Evolutionary conservation across 768 basidiomycete genomes (phyloP).

Genomic region (Pulveroboletus sp.): DNA sequence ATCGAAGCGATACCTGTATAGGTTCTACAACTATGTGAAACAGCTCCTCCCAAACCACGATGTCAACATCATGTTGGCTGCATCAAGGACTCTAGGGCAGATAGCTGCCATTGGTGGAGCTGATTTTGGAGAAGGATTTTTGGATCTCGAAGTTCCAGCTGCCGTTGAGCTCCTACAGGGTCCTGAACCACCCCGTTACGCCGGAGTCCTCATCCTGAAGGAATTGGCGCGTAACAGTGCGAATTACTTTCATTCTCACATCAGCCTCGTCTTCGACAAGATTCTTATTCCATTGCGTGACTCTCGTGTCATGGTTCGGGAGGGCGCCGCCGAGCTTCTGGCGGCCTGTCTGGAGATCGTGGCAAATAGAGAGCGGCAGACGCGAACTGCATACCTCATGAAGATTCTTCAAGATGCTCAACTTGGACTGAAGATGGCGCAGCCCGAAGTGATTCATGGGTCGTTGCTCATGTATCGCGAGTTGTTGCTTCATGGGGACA

Average conservation of each 20-base stretch:
- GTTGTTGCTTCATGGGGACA: conserved; percentile 87
- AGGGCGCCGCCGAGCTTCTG: conserved; percentile 91
- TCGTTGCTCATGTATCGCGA: conserved; percentile 89
- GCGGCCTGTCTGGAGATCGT: conserved; percentile 91
- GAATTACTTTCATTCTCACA: conserved; percentile 82
- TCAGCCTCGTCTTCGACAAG: conserved; percentile 85
- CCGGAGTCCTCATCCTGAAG: conserved; percentile 90
- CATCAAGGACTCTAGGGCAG: conserved; percentile 86
- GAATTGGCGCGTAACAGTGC: conserved; percentile 90
- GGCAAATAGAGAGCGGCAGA: conserved; percentile 63
- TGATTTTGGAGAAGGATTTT: conserved; percentile 82
- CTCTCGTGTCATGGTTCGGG: conserved; percentile 82
- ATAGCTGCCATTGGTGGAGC: conserved; percentile 82
- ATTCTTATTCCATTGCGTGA: conserved; percentile 90
- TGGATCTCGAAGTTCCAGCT: conserved; percentile 83
- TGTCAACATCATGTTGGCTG: conserved; percentile 89
- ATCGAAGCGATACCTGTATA: conserved; percentile 74
- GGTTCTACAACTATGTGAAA: conserved; percentile 91
- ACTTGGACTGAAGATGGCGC: conserved; percentile 68
- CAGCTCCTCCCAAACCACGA: conserved; percentile 88
- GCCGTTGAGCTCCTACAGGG: conserved; percentile 78
- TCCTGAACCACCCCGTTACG: conserved; percentile 81
- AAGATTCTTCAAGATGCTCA: conserved; percentile 91
- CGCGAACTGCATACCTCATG: conserved; percentile 59
- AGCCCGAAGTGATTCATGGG: conserved; percentile 89